Base-by-base conservation (phyloP, 352 stramenopile genomes). In the Phytopythium helicoides region DNA sequence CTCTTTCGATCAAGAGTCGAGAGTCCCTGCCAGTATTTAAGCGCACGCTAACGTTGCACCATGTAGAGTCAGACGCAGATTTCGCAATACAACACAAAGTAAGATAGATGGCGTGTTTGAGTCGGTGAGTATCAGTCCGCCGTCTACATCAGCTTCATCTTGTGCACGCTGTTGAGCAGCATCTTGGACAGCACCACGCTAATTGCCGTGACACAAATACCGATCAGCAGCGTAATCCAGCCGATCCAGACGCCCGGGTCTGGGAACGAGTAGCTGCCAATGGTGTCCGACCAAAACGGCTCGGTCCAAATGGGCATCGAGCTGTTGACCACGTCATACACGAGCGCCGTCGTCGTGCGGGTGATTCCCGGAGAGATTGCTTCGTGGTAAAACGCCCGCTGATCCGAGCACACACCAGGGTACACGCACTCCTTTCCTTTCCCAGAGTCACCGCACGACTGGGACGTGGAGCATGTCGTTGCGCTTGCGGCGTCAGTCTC, bases 131-230 rank as follows among this genome's bases (percentile, higher is more conserved):
- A n/a, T 6, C 22, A 28, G 19, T 22, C 25, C 9, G 44, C 26
- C 26, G 35, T 45, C 55, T 89, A 94, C 54, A 94, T 65, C 5
- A 94, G 73, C 56, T 94, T 94, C 65, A 89, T 78, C 64, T 94
- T 94, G 47, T 89, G 71, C 26, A 94, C 79, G 47, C 76, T 73
- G 6, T 58, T 44, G 19, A 94, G 58, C 33, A 92, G 60, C 58
- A 80, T 59, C n/a, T 66, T 65, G 18, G 83, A 67, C 10, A 74
- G 34, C 12, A 74, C 51, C 6, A 72, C 52, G 34, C 75, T 72
- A 48, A 78, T 49, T 22, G 34, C 72, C 8, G 79, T 76, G 44
- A 81, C 58, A 3, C 68, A 67, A 15, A 78, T 54, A 18, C 81
- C 83, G 33, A 83, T 58, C 0, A 62, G 63, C 23, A 94, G 59